phyloP scores from a whole-genome alignment of 2,329 filamentous ascomycete species.

The Trichoderma koningiopsis region DNA sequence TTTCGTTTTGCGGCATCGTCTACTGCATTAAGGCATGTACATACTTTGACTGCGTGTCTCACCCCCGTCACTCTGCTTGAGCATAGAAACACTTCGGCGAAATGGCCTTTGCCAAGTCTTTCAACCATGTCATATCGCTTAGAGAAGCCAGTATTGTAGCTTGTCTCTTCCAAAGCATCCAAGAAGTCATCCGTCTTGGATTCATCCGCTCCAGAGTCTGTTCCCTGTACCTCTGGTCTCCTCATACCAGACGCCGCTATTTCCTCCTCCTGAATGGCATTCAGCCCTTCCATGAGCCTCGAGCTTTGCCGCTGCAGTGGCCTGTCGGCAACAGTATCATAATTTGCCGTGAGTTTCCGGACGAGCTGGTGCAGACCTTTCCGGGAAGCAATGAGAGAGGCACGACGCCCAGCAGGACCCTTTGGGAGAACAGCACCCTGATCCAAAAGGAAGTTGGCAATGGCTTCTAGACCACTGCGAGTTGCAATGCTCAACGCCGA shows the following conservation, averaged over 20 bases:
- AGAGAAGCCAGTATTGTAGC: neutral
- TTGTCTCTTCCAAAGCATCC: neutral
- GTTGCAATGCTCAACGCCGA: conserved; percentile 25
- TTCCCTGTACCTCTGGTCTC: neutral
- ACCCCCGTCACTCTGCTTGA: conserved; percentile 75
- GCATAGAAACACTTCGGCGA: conserved; percentile 75
- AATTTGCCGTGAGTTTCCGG: conserved; percentile 16
- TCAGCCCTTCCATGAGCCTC: neutral
- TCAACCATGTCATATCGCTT: conserved; percentile 67
- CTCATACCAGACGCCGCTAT: neutral
- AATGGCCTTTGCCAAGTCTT: conserved; percentile 83
- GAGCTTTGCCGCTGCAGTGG: conserved; percentile 7
- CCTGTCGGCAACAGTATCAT: conserved; percentile 2
- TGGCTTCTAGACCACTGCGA: conserved; percentile 22
- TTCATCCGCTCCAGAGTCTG: neutral
- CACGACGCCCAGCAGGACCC: conserved; percentile 4
- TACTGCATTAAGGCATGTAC: neutral
- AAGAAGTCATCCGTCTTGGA: neutral
- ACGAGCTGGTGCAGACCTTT: conserved; percentile 14
- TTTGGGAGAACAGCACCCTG: conserved; percentile 11
- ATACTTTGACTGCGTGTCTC: conserved; percentile 84
- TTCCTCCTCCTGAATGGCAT: neutral
- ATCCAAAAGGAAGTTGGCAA: conserved; percentile 18
- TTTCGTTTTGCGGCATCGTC: neutral
- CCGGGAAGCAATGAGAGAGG: conserved; percentile 9